Base-by-base conservation (phyloP, 1,139 yeast genomes). In the Magnusiomyces fungicola region DNA sequence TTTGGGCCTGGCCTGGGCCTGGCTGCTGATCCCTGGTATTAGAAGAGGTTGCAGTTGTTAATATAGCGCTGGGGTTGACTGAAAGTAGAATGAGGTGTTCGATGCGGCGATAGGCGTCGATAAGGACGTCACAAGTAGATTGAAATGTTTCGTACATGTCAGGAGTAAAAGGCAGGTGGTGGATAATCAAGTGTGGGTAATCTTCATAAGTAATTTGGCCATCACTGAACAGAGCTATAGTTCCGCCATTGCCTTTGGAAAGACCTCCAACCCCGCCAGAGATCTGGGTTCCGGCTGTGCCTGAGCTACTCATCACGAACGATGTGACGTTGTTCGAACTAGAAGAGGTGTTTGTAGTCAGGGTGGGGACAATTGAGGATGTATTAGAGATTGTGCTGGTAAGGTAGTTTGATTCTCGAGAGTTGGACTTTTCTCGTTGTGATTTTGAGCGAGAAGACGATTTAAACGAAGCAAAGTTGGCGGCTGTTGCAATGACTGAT, bases 111-210 rank as follows among this genome's bases (percentile, higher is more conserved):
- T 61, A 62, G 10, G 62, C 59, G 23, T 55, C 60, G n/a, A 56
- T 53, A 23, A 63, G 55, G 38, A 57, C 55, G 19, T 62, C 65
- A 39, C 64, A 62, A 14, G 61, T 55, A 16, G 62, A 54, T 25
- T 60, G 45, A 45, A 61, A 61, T 21, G 66, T 61, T 48, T 61
- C 64, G 43, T 61, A 57, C 34, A 57, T 54, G 52, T 63, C 67
- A 3, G 65, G 67, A 7, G 56, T 50, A 46, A 60, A 62, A 24
- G 67, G 67, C 47, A 63, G 54, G 43, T 61, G 64, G 44, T 51
- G 52, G 2, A 60, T 53, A 12, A 48, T 54, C 34, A 63, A 55
- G 43, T 58, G 56, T 12, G 51, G 43, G 43, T 53, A 56, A 9
- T 60, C 64, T 22, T 46, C 27, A 21, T 24, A 6, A 5, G 4